Evolutionary conservation across 2,329 filamentous ascomycete genomes (phyloP), one percentile per base, ranked within the genome.

Genomic region (Penicillium sclerotigenum): DNA sequence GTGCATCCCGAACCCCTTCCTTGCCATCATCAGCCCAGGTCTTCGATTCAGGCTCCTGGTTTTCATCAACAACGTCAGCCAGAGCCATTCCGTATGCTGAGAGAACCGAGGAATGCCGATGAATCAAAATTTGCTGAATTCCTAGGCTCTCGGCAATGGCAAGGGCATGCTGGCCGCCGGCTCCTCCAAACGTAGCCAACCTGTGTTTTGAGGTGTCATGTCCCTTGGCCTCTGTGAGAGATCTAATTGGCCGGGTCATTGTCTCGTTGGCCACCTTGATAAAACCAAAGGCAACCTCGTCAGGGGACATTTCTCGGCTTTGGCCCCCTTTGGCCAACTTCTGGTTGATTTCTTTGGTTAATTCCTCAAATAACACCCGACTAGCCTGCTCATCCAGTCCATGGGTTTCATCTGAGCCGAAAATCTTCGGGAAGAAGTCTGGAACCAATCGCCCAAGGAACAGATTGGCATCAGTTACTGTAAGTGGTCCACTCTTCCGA

Each of bases 371-470:
- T 1, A 88, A 80, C 62, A 81, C 83, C 70, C 84, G 81, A 67
- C 89, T 93, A 0, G 88, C 88, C 45, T 86, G 80, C 1, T 83
- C 77, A 69, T 96, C 91, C 2, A 96, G 73, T 0, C 84, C 87
- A 70, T 94, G 84, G 55, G 94, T 80, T 68, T 96, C 91, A 42
- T 90, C 87, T 70, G 88, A 86, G 38, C 91, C 91, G 67, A 96
- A 96, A 54, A 96, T 96, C 68, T 90, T 91, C 0, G 92, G 92
- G 68, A 97, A 97, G 79, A 94, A 96, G 59, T 95, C 90, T 0
- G 91, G 91, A 1, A 95, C 74, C 4, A 96, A 77, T 37, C 92
- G 83, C 0, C 92, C 91, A 0, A 96, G 83, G 65, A 90, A 90
- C 6, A 96, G 73, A 64, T 96, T 96, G 1, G 92, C 92, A 69